Conservation (phyloP, 1,284 basidiomycete genomes). For the Filobasidium uniguttulatum region DNA sequence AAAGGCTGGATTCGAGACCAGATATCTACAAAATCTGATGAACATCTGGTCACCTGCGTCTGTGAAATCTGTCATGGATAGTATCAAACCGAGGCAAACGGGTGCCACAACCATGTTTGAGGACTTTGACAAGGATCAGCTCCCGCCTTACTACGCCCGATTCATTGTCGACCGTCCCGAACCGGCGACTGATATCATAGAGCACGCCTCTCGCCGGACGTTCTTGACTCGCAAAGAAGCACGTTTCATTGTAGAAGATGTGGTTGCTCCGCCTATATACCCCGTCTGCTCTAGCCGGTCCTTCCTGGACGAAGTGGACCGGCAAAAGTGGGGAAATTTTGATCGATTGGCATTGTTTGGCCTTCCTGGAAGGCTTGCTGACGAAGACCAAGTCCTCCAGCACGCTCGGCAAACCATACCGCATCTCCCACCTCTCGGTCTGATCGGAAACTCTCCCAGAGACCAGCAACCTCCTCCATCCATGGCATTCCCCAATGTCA, state of each 20-base stretch:
- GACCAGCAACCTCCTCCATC: slow-evolving; percentile 69
- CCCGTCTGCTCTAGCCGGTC: slow-evolving; percentile 62
- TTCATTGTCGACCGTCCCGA: neutral
- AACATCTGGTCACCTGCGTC: slow-evolving; percentile 86
- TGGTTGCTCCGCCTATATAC: slow-evolving; percentile 68
- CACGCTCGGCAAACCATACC: slow-evolving; percentile 47
- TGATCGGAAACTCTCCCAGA: slow-evolving; percentile 52
- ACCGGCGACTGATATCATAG: neutral
- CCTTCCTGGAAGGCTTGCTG: slow-evolving; percentile 53
- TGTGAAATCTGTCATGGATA: too few species aligned
- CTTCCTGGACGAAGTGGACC: slow-evolving; percentile 59
- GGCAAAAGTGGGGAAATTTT: slow-evolving; percentile 42
- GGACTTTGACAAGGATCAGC: neutral
- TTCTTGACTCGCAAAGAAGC: slow-evolving; percentile 65
- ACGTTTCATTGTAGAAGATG: slow-evolving; percentile 68
- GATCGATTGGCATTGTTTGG: slow-evolving; percentile 74
- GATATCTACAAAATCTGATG: slow-evolving; percentile 57
- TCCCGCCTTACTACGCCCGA: neutral
- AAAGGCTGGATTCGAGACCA: slow-evolving; percentile 46
- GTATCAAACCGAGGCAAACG: slow-evolving; percentile 45
- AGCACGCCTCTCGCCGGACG: slow-evolving; percentile 25
- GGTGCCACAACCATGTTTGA: neutral
- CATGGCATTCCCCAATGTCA: slow-evolving; percentile 90
- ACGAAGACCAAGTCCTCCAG: slow-evolving; percentile 47
- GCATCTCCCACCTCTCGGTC: slow-evolving; percentile 51